A percentile compares a stretch with the other conserved stretches of the same genome.
Evolutionary conservation across 2,329 filamentous ascomycete species (phyloP).

Genomic region (Aaosphaeria pasadenensis): DNA sequence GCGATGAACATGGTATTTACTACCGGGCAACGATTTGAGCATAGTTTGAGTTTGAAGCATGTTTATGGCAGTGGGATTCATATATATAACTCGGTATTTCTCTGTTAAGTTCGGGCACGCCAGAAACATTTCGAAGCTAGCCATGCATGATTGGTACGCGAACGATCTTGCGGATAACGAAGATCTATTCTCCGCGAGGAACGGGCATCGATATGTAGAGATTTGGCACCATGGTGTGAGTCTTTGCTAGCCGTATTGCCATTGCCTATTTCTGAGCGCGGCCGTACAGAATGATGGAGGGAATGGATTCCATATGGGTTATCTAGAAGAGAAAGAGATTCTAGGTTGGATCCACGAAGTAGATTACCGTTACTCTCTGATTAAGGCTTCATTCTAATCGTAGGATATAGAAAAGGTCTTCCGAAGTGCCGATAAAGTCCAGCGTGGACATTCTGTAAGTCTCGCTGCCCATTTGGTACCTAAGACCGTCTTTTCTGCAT

Average conservation of each 20-base stretch:
- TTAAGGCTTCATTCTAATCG: neutral
- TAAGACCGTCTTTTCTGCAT: neutral
- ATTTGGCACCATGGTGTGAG: slow-evolving; percentile 10
- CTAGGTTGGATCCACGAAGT: slow-evolving; percentile 9
- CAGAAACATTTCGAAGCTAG: no score
- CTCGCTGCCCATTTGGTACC: neutral
- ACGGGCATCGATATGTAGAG: slow-evolving; percentile 13
- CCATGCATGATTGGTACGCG: slow-evolving; percentile 2
- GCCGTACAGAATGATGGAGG: slow-evolving; percentile 1
- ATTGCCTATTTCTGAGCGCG: neutral
- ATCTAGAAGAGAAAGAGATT: slow-evolving; percentile 13
- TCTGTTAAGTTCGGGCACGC: no score
- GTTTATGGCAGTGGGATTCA: no score
- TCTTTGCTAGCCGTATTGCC: neutral
- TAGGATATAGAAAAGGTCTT: slow-evolving; percentile 3
- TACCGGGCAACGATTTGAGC: no score
- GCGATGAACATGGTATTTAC: no score
- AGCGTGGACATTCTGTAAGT: slow-evolving; percentile 6
- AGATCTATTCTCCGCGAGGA: slow-evolving; percentile 9
- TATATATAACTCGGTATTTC: no score
- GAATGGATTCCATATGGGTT: slow-evolving; percentile 7
- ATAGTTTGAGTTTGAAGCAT: no score
- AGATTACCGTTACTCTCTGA: neutral
- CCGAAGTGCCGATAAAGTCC: slow-evolving; percentile 6
- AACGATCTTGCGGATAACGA: slow-evolving; percentile 6